A percentile compares a stretch with the other conserved stretches of the same genome.
phyloP scores from a whole-genome alignment of 495 filamentous ascomycete species.

The Penicillium lividum region DNA sequence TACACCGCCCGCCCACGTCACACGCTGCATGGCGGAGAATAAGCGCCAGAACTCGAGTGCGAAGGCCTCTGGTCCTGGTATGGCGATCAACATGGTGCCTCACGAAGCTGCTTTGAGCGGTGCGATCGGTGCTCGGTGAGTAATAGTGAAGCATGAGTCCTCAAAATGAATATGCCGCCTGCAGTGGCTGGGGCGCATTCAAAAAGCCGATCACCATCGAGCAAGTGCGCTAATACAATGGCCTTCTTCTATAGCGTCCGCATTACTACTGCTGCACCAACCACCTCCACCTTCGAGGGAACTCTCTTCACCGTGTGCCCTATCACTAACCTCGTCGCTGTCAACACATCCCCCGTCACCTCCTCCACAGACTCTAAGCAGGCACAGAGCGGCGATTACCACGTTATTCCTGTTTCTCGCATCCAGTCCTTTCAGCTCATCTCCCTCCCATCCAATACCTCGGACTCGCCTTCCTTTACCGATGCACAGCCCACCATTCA shows the following conservation, averaged over 20 bases:
- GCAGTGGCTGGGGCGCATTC: background rate
- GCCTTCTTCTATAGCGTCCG: conserved; percentile 50
- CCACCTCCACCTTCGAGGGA: conserved; percentile 56
- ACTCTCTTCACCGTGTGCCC: conserved; percentile 68
- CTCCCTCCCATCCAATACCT: conserved; percentile 57
- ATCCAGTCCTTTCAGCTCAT: conserved; percentile 62
- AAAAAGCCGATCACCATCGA: background rate
- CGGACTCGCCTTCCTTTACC: conserved; percentile 43
- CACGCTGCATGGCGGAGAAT: conserved; percentile 42
- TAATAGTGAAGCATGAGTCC: background rate
- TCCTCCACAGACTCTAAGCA: conserved; percentile 39
- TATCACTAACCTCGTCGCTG: conserved; percentile 63
- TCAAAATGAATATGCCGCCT: background rate
- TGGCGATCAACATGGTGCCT: conserved; percentile 45
- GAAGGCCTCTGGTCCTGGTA: conserved; percentile 40
- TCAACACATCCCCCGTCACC: conserved; percentile 50
- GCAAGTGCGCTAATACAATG: background rate
- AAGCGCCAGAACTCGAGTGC: conserved; percentile 49
- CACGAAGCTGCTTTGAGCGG: conserved; percentile 50
- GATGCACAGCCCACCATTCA: conserved; percentile 43
- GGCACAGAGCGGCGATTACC: conserved; percentile 57
- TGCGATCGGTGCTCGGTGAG: conserved; percentile 56
- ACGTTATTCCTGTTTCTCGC: conserved; percentile 62
- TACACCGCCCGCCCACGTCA: conserved; percentile 23
- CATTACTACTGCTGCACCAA: conserved; percentile 57